Evolutionary conservation across 2,329 filamentous ascomycete species (phyloP).

Genomic region (Didymella pomorum): DNA sequence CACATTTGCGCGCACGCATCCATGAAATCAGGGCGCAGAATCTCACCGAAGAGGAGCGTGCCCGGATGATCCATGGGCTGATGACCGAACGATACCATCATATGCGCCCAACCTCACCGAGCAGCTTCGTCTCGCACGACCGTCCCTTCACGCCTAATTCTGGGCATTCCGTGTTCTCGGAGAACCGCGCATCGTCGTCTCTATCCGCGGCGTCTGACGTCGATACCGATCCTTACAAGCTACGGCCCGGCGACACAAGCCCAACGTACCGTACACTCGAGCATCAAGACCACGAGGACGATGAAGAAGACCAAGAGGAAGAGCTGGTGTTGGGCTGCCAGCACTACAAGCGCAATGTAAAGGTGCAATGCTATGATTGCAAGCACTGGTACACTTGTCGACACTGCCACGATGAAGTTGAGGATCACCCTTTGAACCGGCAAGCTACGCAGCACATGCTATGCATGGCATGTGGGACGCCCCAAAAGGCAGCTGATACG

Average conservation of each 20-base stretch:
- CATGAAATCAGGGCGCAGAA: conserved; percentile 57
- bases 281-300: conserved; percentile 51
- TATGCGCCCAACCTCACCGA: conserved; percentile 49
- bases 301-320: conserved; percentile 60
- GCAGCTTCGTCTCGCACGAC: conserved; percentile 50
- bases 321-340: conserved; percentile 73
- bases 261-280: conserved; percentile 41
- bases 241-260: conserved; percentile 43
- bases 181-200: conserved; percentile 45
- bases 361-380: conserved; percentile 91
- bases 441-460: conserved; percentile 93
- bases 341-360: conserved; percentile 96
- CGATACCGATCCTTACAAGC: conserved; percentile 46
- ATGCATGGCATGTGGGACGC: conserved; percentile 91
- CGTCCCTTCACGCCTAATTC: conserved; percentile 51
- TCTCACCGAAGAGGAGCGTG: conserved; percentile 58
- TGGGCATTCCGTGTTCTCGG: conserved; percentile 45
- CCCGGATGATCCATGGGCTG: conserved; percentile 57
- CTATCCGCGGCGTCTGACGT: conserved; percentile 45
- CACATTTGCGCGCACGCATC: conserved; percentile 55
- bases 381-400: conserved; percentile 93
- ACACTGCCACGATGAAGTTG: conserved; percentile 86
- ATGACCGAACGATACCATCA: conserved; percentile 59
- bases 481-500: conserved; percentile 80
- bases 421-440: conserved; percentile 81